Conservation (phyloP, 1,139 yeast genomes). For the Chernovozyma aurita region DNA sequence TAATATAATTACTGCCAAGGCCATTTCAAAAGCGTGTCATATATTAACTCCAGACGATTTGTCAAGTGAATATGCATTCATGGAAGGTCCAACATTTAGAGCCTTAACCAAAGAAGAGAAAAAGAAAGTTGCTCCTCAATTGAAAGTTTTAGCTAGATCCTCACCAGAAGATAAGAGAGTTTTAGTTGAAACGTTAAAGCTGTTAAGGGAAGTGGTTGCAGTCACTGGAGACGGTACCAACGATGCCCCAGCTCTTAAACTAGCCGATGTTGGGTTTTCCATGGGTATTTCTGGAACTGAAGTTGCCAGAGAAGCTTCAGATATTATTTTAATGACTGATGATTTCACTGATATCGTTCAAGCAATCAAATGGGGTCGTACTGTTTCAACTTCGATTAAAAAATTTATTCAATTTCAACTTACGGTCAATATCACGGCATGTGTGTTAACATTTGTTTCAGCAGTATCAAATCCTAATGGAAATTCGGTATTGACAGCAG, state of each 20-base stretch:
- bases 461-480: constrained; percentile 82
- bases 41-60: constrained; percentile 56
- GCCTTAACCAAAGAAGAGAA: constrained; percentile 59
- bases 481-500: constrained; percentile 89
- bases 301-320: constrained; percentile 95
- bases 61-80: constrained; percentile 55
- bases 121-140: constrained; percentile 55
- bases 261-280: constrained; percentile 90
- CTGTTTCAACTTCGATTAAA: constrained; percentile 90
- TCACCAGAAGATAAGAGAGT: constrained; percentile 92
- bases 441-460: constrained; percentile 84
- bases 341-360: constrained; percentile 92
- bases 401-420: constrained; percentile 94
- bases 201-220: constrained; percentile 89
- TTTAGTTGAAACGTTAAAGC: constrained; percentile 76
- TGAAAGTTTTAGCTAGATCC: constrained; percentile 87
- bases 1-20: constrained; percentile 81
- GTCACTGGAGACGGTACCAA: constrained; percentile 98
- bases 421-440: constrained; percentile 95
- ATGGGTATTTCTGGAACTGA: constrained; percentile 95
- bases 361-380: constrained; percentile 99
- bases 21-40: constrained; percentile 84
- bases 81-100: constrained; percentile 93
- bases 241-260: constrained; percentile 90
- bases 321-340: constrained; percentile 90